These are phyloP conservation scores for Boletus speciosus DNA, from an alignment of 768 basidiomycete species.

Conservation along the genomic window DNA sequence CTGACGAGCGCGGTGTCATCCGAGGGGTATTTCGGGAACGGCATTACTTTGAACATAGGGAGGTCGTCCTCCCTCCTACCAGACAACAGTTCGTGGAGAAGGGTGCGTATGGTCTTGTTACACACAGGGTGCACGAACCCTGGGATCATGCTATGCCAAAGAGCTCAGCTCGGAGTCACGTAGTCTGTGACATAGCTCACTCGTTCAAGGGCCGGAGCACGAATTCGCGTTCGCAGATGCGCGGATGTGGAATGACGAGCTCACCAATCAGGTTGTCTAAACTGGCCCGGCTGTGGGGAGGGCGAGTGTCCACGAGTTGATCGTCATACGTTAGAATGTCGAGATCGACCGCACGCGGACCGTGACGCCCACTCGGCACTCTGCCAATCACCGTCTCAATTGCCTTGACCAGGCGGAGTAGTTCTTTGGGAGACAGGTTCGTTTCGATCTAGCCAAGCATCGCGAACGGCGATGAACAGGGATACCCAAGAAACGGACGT, in stretches of 20 bases:
- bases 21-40: slow-evolving; percentile 60
- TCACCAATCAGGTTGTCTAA: slow-evolving; percentile 60
- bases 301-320: slow-evolving; percentile 53
- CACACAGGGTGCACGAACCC: slow-evolving; percentile 62
- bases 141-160: slow-evolving; percentile 68
- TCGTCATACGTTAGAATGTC: slow-evolving; percentile 69
- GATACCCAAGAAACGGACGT: background rate
- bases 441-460: slow-evolving; percentile 60
- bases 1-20: slow-evolving; percentile 5
- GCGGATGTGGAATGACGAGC: slow-evolving; percentile 81
- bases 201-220: slow-evolving; percentile 85
- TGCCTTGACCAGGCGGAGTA: slow-evolving; percentile 65
- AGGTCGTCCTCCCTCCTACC: slow-evolving; percentile 30
- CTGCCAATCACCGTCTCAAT: slow-evolving; percentile 79
- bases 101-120: slow-evolving; percentile 41
- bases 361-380: slow-evolving; percentile 73
- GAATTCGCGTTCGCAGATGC: slow-evolving; percentile 83
- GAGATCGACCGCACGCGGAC: slow-evolving; percentile 87
- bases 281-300: slow-evolving; percentile 38
- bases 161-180: background rate
- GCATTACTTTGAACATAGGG: slow-evolving; percentile 69
- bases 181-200: slow-evolving; percentile 39
- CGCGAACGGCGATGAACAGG: background rate
- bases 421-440: slow-evolving; percentile 50
- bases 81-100: slow-evolving; percentile 43